Evolutionary conservation across 2,329 filamentous ascomycete species (phyloP).

Genomic region (Helotiales sp.): DNA sequence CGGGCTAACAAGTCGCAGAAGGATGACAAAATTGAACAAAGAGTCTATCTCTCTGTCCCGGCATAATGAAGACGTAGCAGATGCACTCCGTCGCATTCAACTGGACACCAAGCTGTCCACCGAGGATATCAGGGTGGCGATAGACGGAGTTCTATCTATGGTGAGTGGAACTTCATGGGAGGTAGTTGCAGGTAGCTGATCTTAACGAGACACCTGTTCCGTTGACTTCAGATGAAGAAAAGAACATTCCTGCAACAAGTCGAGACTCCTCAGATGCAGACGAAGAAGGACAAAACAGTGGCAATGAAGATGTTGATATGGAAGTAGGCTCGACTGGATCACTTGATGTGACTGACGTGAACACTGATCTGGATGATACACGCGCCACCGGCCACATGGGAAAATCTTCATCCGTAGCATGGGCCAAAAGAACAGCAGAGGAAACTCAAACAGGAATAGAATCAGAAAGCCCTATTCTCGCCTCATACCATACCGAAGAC

Average conservation of each 20-base stretch:
- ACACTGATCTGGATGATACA: slow-evolving; percentile 35
- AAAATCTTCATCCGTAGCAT: slow-evolving; percentile 35
- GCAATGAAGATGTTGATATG: slow-evolving; percentile 25
- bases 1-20: slow-evolving; percentile 23
- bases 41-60: slow-evolving; percentile 27
- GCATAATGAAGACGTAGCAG: slow-evolving; percentile 29
- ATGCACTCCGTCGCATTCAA: slow-evolving; percentile 33
- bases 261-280: slow-evolving; percentile 14
- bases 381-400: slow-evolving; percentile 34
- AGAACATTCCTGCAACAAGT: not conserved
- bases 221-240: slow-evolving; percentile 9
- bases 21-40: slow-evolving; percentile 31
- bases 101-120: slow-evolving; percentile 25
- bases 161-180: slow-evolving; percentile 14
- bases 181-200: slow-evolving; percentile 5
- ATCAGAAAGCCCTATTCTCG: not conserved
- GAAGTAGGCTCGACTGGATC: slow-evolving; percentile 39
- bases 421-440: slow-evolving; percentile 32
- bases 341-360: slow-evolving; percentile 33
- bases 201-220: slow-evolving; percentile 14
- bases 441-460: slow-evolving; percentile 7
- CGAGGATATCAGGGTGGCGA: slow-evolving; percentile 28
- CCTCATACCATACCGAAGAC: slow-evolving; percentile 37
- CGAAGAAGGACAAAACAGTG: slow-evolving; percentile 13
- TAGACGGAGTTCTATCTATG: slow-evolving; percentile 34